Evolutionary conservation across 75 land plant species (phyloP), one percentile per base, ranked within the genome.

Genomic region (Adiantum capillusveneris): DNA sequence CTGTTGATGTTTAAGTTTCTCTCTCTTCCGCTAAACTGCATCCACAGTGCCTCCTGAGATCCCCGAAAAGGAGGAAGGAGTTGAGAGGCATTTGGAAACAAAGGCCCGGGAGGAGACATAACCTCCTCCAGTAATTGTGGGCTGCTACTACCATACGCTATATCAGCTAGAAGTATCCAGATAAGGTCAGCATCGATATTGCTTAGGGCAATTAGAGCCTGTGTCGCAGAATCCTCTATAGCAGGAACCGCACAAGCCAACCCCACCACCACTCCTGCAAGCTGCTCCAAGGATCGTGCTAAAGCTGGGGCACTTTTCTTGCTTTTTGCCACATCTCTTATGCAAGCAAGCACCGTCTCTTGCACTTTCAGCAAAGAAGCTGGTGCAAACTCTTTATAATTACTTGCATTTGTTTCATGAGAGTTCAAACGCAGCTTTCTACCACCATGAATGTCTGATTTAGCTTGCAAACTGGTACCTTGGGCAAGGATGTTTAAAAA

Each of bases 121-220:
- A 36, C 19, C 17, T 20, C 16, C 63, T 43, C 11, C 62, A 18
- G 25, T 17, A 34, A 58, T 12, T 26, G 11, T 13, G 0, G 1
- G 46, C 2, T n/a, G 56, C 37, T 43, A 29, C 6, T 62, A 43
- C 67, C 67, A 19, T 67, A 73, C 16, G 59, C 76, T 11, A 73
- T 21, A 58, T 73, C 76, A 17, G 76, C 76, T 27, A 65, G 65
- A 29, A 73, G 43, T 17, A 61, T 39, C 76, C 76, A 73, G 20
- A 73, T 65, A n/a, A 73, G 53, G 44, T 73, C 76, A 1, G 55
- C 49, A 55, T 73, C 76, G 6, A 66, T 31, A 25, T 55, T 44
- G 20, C 73, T 60, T 9, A 73, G 65, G 30, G 76, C 70, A 54
- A 59, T 26, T 14, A 55, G 48, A 31, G 76, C 50, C 17, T 73